phyloP scores from a whole-genome alignment of 169 alveolate genomes.

The Babesia gibsoni region DNA sequence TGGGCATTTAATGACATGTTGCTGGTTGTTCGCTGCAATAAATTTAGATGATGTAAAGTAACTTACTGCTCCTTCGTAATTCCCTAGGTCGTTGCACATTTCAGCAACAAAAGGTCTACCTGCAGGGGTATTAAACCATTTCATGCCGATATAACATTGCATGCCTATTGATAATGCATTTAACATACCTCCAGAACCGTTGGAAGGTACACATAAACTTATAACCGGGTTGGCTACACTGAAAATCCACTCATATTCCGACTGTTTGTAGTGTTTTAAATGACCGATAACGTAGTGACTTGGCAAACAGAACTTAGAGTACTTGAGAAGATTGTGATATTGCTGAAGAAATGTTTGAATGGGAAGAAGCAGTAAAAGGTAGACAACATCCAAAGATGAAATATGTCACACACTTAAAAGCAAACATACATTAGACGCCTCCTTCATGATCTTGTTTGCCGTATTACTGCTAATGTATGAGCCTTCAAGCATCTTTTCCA shows the following conservation, averaged over 20 bases:
- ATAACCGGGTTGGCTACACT: constrained; percentile 30
- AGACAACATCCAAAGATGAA: background rate
- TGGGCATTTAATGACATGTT: background rate
- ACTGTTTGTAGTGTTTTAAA: constrained; percentile 29
- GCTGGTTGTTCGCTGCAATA: background rate
- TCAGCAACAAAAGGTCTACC: too few relatives aligned
- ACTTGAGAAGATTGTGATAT: background rate
- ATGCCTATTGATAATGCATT: background rate
- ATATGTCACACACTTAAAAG: background rate
- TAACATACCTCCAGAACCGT: constrained; percentile 10
- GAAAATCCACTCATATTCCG: constrained; percentile 15
- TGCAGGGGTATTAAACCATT: too few relatives aligned
- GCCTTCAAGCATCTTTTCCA: constrained; percentile 60
- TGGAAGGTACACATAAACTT: background rate
- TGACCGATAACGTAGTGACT: constrained; percentile 38
- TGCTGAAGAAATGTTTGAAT: constrained; percentile 17
- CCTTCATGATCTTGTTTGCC: constrained; percentile 30
- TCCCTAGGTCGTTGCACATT: too few relatives aligned
- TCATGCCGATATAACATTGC: background rate
- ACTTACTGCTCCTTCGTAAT: too few relatives aligned
- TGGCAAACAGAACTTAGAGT: background rate
- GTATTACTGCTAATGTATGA: constrained; percentile 50
- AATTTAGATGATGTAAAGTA: too few relatives aligned
- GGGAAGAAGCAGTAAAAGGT: background rate
- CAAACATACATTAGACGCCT: constrained; percentile 42